Evolutionary conservation across 2,329 filamentous ascomycete genomes (phyloP), one percentile per base, ranked within the genome.

Genomic region (Coniochaeta sp.): DNA sequence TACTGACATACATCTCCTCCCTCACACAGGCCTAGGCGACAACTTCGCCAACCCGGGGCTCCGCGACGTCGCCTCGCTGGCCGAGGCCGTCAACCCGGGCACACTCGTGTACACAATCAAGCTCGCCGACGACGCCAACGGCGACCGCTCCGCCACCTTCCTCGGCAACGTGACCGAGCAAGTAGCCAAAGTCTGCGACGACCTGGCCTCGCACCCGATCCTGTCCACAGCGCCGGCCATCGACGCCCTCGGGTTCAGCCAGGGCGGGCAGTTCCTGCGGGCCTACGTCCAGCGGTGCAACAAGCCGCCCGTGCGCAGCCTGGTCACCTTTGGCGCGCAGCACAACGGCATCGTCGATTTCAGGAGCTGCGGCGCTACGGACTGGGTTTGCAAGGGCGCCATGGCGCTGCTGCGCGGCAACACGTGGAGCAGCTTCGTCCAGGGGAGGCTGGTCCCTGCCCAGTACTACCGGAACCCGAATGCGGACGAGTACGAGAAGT

Each of bases 191-290:
- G 91, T 96, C 58, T 98, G 95, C 82, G 79, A 77, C n/a, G 86
- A 88, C 67, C 83, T 98, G 47, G 82, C 89, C 61, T 71, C 81
- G 0, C 85, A 97, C 71, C 88, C 89, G 1, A 90, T 96, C 72
- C 84, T 97, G 17, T 88, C 88, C 60, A 90, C 88, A 7, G 90
- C 90, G 0, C 89, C 90, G 0, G 91, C 89, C 64, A 81, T 97
- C 70, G 95, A 98, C 74, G 93, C 93, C 36, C 77, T 99, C 38
- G 95, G 95, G 31, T 97, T 99, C 79, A 95, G 90, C 16, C 95
- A 99, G 74, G 95, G 95, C 64, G 95, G 95, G 1, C 91, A 96
- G 73, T 97, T 99, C 77, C 83, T 99, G n/a, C 87, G 95, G 62
- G 95, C 83, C 26, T 93, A 96, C 72, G 80, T 96, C 64, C 87